Percentiles rank a stretch among this genome's conserved stretches.
These are phyloP conservation scores for Parasarocladium wereldwijsianum DNA, from an alignment of 2,329 filamentous ascomycete genomes.

Conservation along the genomic window DNA sequence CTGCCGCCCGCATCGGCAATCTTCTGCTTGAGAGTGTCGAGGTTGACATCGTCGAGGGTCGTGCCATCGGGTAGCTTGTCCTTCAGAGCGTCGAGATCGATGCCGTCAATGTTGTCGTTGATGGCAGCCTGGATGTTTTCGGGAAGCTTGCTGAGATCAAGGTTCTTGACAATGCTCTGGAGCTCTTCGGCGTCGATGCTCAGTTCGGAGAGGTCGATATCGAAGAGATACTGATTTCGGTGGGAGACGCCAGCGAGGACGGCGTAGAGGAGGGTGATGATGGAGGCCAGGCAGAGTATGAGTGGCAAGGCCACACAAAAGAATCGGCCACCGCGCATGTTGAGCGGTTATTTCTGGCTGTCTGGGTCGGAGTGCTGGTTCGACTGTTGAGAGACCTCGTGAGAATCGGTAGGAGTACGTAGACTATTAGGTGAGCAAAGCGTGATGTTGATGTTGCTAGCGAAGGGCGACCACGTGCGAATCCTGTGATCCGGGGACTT, in stretches of 20 bases:
- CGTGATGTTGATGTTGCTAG: too few species aligned
- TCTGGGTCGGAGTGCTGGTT: too few species aligned
- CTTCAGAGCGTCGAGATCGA: slow-evolving; percentile 5
- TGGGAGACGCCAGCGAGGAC: slow-evolving; percentile 40
- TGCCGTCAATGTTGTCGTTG: slow-evolving; percentile 8
- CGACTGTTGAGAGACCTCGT: too few species aligned
- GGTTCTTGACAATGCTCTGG: slow-evolving; percentile 11
- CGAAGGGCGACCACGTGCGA: too few species aligned
- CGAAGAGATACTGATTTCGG: slow-evolving; percentile 42
- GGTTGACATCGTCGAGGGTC: slow-evolving; percentile 19
- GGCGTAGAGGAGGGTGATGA: slow-evolving; percentile 52
- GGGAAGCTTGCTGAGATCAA: slow-evolving; percentile 9
- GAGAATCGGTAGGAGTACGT: too few species aligned
- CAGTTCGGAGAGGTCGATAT: slow-evolving; percentile 48
- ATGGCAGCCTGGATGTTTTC: slow-evolving; percentile 7
- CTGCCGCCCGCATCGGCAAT: slow-evolving; percentile 6
- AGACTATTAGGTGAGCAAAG: too few species aligned
- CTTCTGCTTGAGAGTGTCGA: slow-evolving; percentile 19
- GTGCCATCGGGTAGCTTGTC: slow-evolving; percentile 11
- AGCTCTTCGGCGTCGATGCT: slow-evolving; percentile 24
- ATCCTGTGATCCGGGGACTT: too few species aligned
- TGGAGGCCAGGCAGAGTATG: slow-evolving; percentile 59
- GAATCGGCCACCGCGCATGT: slow-evolving; percentile 56
- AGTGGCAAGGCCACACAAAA: slow-evolving; percentile 83
- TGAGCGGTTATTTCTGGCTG: slow-evolving; percentile 12